Conservation (phyloP, 768 basidiomycete genomes). For the Suillus luteus region DNA sequence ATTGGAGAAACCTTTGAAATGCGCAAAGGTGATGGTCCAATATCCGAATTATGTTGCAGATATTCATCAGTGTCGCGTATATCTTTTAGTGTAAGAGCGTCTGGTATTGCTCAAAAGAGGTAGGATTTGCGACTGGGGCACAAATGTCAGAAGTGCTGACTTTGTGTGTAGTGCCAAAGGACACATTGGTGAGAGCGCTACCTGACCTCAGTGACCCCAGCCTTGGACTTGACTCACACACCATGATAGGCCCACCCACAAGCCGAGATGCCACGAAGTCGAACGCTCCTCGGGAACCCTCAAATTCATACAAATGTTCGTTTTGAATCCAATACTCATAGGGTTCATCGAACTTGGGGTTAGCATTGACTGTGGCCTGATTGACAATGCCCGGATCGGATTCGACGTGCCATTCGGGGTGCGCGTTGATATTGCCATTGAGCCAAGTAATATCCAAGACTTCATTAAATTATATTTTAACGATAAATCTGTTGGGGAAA, state of each 20-base stretch:
- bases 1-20: conserved; percentile 3
- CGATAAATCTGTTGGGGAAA: not conserved
- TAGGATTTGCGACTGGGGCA: not conserved
- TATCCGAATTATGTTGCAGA: not conserved
- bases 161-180: not conserved
- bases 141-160: not conserved
- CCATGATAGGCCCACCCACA: not conserved
- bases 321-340: not conserved
- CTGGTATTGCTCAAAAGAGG: conserved; percentile 4
- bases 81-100: not conserved
- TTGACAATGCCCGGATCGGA: not conserved
- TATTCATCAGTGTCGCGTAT: not conserved
- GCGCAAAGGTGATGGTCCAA: not conserved
- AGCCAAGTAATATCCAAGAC: not conserved
- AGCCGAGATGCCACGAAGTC: not conserved
- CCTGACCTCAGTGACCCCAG: not conserved
- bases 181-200: not conserved
- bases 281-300: not conserved
- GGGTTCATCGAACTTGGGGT: not conserved
- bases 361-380: not conserved
- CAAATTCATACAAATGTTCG: not conserved
- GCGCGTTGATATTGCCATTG: not conserved
- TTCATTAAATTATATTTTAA: not conserved
- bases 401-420: not conserved
- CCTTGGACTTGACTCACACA: not conserved